phyloP scores from a whole-genome alignment of 306 rosid genomes.

The Pachyrhizus erosus region DNA sequence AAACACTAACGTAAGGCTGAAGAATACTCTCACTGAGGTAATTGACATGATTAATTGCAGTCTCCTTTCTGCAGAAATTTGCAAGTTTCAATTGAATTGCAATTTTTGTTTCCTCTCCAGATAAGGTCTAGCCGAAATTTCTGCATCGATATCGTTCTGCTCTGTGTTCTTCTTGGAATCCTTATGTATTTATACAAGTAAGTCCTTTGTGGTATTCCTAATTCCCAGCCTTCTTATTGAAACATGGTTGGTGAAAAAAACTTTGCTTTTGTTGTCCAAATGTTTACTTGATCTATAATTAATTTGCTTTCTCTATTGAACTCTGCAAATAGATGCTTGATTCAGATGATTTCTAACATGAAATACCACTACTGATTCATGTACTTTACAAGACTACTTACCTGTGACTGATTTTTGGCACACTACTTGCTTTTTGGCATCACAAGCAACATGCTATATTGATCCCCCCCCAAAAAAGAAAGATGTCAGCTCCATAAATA shows the following conservation, averaged over 20 bases:
- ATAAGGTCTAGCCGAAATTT: slow-evolving; percentile 89
- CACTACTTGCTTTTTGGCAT: slow-evolving; percentile 7
- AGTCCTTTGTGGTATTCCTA: slow-evolving; percentile 24
- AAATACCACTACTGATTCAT: not conserved
- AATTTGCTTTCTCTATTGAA: slow-evolving; percentile 1
- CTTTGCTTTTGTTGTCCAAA: slow-evolving; percentile 6
- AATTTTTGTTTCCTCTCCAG: slow-evolving; percentile 55
- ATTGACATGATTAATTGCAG: slow-evolving; percentile 22
- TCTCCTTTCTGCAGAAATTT: slow-evolving; percentile 3
- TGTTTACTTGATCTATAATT: not conserved
- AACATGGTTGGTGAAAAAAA: not conserved
- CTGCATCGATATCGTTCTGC: slow-evolving; percentile 80
- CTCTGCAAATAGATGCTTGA: not conserved
- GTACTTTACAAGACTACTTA: not conserved
- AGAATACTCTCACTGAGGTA: slow-evolving; percentile 78
- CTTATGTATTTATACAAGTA: slow-evolving; percentile 75
- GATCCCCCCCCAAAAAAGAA: not conserved
- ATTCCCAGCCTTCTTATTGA: slow-evolving; percentile 11
- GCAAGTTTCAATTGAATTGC: slow-evolving; percentile 23
- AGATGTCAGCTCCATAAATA: not conserved
- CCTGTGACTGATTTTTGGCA: not conserved
- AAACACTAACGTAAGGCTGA: slow-evolving; percentile 77
- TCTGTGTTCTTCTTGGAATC: slow-evolving; percentile 83
- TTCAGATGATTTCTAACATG: not conserved
- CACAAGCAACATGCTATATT: not conserved